phyloP scores from a whole-genome alignment of 805 yeast species.

The Metschnikowia bowlesiae region DNA sequence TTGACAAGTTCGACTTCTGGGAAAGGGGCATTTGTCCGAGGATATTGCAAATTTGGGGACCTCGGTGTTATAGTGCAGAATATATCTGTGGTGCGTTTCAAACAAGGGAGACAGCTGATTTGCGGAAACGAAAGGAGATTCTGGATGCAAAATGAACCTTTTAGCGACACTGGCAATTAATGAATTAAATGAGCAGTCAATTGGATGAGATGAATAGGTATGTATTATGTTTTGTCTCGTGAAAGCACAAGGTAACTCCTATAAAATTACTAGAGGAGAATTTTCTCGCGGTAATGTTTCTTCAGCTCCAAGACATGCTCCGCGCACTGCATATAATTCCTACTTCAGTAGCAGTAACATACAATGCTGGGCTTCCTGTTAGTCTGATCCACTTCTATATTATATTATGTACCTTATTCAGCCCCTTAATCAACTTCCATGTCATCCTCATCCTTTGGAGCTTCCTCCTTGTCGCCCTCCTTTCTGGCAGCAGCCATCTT shows the following conservation, averaged over 20 bases:
- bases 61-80: constrained; percentile 1
- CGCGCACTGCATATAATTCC: constrained; percentile 1
- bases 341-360: neutral
- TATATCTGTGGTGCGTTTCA: constrained; percentile 4
- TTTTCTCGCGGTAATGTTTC: constrained; percentile 6
- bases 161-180: neutral
- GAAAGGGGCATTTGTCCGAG: constrained; percentile 19
- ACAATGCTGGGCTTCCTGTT: neutral
- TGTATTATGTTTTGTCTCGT: neutral
- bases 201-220: neutral
- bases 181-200: neutral
- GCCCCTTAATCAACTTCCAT: constrained; percentile 17
- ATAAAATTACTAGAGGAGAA: neutral
- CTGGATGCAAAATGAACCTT: neutral
- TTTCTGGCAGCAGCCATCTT: constrained; percentile 76
- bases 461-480: constrained; percentile 24
- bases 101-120: neutral
- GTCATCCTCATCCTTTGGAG: constrained; percentile 20
- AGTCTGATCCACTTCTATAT: constrained; percentile 2
- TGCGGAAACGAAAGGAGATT: neutral
- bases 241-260: constrained; percentile 1
- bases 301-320: neutral
- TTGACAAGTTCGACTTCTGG: constrained; percentile 37
- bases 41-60: neutral
- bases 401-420: neutral